A percentile compares a stretch with the other conserved stretches of the same genome.
phyloP scores from a whole-genome alignment of 768 basidiomycete genomes.

The Phallus indusiatus region DNA sequence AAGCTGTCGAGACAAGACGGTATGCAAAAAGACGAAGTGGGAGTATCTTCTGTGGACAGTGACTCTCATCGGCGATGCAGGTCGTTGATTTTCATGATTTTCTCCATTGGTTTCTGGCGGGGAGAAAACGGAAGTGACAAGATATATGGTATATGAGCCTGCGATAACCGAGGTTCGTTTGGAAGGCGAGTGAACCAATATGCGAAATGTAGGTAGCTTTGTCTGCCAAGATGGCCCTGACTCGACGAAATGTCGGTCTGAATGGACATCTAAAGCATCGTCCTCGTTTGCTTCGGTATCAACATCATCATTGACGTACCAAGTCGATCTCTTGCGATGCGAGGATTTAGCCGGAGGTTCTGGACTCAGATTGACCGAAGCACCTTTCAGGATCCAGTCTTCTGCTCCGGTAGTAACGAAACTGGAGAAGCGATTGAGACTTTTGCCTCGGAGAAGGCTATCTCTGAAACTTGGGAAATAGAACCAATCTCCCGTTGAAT shows the following conservation, averaged over 20 bases:
- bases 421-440: conserved; percentile 74
- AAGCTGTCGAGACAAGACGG: conserved; percentile 54
- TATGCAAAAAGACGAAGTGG: conserved; percentile 72
- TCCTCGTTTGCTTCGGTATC: conserved; percentile 30
- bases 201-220: conserved; percentile 61
- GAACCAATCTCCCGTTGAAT: conserved; percentile 69
- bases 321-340: conserved; percentile 17
- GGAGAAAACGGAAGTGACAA: conserved; percentile 64
- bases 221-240: conserved; percentile 63
- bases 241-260: conserved; percentile 64
- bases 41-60: conserved; percentile 80
- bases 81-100: conserved; percentile 12
- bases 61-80: conserved; percentile 40
- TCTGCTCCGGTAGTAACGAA: conserved; percentile 85
- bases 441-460: conserved; percentile 67
- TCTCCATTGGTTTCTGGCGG: conserved; percentile 11
- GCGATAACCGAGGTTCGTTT: conserved; percentile 59
- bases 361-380: conserved; percentile 22
- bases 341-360: conserved; percentile 10
- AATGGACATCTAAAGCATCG: conserved; percentile 11
- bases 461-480: conserved; percentile 42
- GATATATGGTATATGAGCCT: conserved; percentile 68
- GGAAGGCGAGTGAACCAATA: conserved; percentile 74
- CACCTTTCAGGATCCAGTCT: conserved; percentile 70
- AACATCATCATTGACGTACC: conserved; percentile 4